A percentile compares a stretch with the other conserved stretches of the same genome.
Evolutionary conservation across 768 basidiomycete genomes (phyloP).

Genomic region (Calocybe indica): DNA sequence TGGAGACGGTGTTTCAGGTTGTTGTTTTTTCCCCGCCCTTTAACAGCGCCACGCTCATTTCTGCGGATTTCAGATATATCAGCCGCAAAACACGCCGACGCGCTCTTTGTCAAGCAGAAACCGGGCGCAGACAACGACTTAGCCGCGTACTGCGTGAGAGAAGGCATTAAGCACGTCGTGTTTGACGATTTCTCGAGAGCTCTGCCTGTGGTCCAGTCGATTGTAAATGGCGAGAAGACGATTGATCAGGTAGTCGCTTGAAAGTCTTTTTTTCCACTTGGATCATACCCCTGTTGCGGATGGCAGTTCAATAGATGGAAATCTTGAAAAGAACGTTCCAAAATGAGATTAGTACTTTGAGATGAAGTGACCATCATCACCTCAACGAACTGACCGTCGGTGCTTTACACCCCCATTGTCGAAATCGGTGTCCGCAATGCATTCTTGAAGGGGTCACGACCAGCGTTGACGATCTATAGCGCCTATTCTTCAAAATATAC

Average conservation of each 20-base stretch:
- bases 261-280: no score
- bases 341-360: no score
- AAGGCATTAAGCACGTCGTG: slow-evolving; percentile 73
- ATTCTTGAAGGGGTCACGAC: no score
- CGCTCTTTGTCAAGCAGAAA: slow-evolving; percentile 91
- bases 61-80: slow-evolving; percentile 63
- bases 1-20: slow-evolving; percentile 95
- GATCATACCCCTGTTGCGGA: no score
- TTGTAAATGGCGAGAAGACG: slow-evolving; percentile 68
- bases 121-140: slow-evolving; percentile 80
- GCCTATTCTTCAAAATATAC: no score
- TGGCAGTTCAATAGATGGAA: no score
- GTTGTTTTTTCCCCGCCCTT: slow-evolving; percentile 15
- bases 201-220: slow-evolving; percentile 49
- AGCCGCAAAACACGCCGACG: slow-evolving; percentile 87
- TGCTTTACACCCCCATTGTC: no score
- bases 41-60: neutral
- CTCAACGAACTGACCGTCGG: no score
- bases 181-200: slow-evolving; percentile 71
- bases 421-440: no score
- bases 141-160: slow-evolving; percentile 70
- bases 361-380: no score
- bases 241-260: slow-evolving; percentile 38
- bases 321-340: no score
- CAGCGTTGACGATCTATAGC: no score